A percentile compares a stretch with the other conserved stretches of the same genome.
Evolutionary conservation across 2,329 filamentous ascomycete species (phyloP).

Genomic region (Mollisia scopiformis): DNA sequence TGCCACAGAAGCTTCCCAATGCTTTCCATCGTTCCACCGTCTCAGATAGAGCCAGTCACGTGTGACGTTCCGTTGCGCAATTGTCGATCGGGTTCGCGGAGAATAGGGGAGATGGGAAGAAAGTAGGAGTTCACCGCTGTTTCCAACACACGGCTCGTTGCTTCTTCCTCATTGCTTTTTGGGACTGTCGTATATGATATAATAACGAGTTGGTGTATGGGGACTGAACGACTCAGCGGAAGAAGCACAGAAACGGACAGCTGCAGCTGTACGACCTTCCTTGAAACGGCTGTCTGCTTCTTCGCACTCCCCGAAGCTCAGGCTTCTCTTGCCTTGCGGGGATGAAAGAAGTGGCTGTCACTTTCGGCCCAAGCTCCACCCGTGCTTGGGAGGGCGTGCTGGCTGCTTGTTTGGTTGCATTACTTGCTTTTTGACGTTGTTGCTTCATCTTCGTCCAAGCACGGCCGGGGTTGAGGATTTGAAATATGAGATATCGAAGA

Average conservation of each 20-base stretch:
- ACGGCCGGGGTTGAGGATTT: conserved; percentile 3
- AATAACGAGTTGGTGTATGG: conserved; percentile 10
- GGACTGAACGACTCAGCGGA: conserved; percentile 11
- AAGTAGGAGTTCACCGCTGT: conserved; percentile 22
- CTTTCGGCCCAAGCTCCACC: conserved; percentile 14
- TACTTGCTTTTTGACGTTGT: conserved; percentile 4
- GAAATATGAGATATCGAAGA: conserved; percentile 6
- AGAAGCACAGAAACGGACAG: conserved; percentile 24
- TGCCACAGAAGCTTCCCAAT: background rate
- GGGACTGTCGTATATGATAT: conserved; percentile 18
- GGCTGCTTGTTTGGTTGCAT: too few species aligned
- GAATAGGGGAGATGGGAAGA: conserved; percentile 6
- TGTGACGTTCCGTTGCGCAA: background rate
- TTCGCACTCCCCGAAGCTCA: background rate
- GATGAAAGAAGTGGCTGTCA: conserved; percentile 13
- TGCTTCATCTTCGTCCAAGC: conserved; percentile 1
- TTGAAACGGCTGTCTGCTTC: background rate
- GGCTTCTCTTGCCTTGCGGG: background rate
- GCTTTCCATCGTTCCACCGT: background rate
- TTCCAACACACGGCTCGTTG: conserved; percentile 20
- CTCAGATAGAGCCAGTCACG: background rate
- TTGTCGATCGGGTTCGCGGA: background rate
- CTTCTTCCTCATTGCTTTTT: conserved; percentile 15
- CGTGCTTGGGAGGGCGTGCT: too few species aligned
- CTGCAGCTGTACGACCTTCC: conserved; percentile 19